These are phyloP conservation scores for Rugonectria rugulosa DNA, from an alignment of 2,329 filamentous ascomycete genomes.

Conservation along the genomic window DNA sequence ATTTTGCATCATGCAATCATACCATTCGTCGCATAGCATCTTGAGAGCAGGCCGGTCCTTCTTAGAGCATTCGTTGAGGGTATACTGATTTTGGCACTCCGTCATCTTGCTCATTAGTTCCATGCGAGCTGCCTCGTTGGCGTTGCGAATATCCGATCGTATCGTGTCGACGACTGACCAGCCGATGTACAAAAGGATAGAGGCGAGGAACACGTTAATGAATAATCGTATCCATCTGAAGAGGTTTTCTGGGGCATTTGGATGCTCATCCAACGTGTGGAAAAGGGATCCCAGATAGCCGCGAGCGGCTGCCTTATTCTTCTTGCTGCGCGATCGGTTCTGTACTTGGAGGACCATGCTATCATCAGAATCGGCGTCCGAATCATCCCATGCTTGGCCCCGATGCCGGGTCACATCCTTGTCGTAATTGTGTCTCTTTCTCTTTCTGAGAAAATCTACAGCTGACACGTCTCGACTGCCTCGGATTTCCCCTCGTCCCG, in stretches of 20 bases:
- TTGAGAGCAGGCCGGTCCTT: slow-evolving; percentile 76
- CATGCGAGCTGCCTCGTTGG: slow-evolving; percentile 72
- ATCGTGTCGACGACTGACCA: slow-evolving; percentile 75
- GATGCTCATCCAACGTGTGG: slow-evolving; percentile 62
- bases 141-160: slow-evolving; percentile 76
- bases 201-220: slow-evolving; percentile 70
- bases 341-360: slow-evolving; percentile 31
- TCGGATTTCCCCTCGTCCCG: slow-evolving; percentile 73
- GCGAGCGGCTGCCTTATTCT: slow-evolving; percentile 28
- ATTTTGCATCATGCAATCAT: slow-evolving; percentile 86
- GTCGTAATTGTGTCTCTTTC: slow-evolving; percentile 60
- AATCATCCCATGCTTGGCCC: slow-evolving; percentile 52
- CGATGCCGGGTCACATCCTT: slow-evolving; percentile 59
- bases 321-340: slow-evolving; percentile 36
- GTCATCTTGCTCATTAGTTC: slow-evolving; percentile 77
- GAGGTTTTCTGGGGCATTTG: slow-evolving; percentile 65
- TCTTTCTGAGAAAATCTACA: slow-evolving; percentile 60
- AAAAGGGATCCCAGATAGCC: slow-evolving; percentile 55
- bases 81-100: slow-evolving; percentile 76
- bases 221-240: slow-evolving; percentile 66
- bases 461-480: slow-evolving; percentile 49
- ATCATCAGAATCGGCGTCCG: slow-evolving; percentile 59
- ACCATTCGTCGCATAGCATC: slow-evolving; percentile 79
- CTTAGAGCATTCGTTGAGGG: slow-evolving; percentile 75
- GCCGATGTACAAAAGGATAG: slow-evolving; percentile 67